Evolutionary conservation across 2,329 filamentous ascomycete genomes (phyloP).

Genomic region (Myriosclerotinia scirpicola): DNA sequence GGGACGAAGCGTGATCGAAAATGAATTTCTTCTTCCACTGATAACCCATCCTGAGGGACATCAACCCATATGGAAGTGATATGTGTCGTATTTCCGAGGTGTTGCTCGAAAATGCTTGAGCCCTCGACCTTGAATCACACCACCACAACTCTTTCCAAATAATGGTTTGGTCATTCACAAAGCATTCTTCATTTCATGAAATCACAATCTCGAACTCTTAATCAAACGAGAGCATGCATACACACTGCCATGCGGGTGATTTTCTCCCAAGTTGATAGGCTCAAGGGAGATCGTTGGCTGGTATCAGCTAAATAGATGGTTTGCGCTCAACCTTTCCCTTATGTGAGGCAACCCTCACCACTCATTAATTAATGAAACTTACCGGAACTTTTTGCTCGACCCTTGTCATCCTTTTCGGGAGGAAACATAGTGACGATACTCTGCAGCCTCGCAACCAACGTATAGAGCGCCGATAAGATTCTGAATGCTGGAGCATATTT

Average conservation of each 20-base stretch:
- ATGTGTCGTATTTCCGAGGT: background rate
- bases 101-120: background rate
- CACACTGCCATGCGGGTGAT: background rate
- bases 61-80: background rate
- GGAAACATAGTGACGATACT: background rate
- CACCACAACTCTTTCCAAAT: background rate
- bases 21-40: background rate
- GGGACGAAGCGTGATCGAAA: background rate
- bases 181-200: background rate
- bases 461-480: background rate
- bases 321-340: background rate
- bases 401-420: background rate
- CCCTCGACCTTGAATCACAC: background rate
- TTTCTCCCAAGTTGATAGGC: background rate
- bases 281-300: background rate
- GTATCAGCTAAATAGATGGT: background rate
- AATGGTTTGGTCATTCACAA: background rate
- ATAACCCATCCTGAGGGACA: background rate
- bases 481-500: background rate
- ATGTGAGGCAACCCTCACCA: background rate
- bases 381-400: background rate
- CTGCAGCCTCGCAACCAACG: conserved; percentile 1
- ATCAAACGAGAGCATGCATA: background rate
- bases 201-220: background rate
- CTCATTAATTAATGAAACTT: background rate